phyloP scores from a whole-genome alignment of 306 rosid genomes.

The Dicorynia guianensis region DNA sequence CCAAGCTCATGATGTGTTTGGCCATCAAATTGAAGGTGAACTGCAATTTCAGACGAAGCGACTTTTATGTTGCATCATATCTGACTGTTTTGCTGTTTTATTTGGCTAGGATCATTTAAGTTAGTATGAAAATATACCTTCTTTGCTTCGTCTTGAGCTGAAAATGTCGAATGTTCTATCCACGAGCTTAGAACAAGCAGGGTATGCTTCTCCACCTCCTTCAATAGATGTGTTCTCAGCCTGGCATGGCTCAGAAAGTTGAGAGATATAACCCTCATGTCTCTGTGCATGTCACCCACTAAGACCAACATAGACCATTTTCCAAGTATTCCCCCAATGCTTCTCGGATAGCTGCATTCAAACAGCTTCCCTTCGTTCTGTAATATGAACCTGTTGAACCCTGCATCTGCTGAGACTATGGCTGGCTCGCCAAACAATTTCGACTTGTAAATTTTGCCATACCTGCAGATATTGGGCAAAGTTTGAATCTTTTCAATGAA shows the following conservation, averaged over 20 bases:
- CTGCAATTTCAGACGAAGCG: conserved; percentile 49
- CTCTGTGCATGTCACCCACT: conserved; percentile 82
- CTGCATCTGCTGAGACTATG: conserved; percentile 77
- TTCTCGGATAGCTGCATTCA: conserved; percentile 83
- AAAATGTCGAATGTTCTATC: conserved; percentile 63
- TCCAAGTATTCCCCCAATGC: conserved; percentile 89
- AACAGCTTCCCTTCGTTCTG: conserved; percentile 90
- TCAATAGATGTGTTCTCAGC: conserved; percentile 58
- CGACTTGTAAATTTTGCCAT: conserved; percentile 74
- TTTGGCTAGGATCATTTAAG: background rate
- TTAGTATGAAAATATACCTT: conserved; percentile 52
- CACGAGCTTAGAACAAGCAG: conserved; percentile 69
- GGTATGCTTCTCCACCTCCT: conserved; percentile 70
- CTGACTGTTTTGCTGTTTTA: background rate
- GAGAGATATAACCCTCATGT: conserved; percentile 72
- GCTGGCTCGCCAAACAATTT: conserved; percentile 73
- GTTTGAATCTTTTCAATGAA: background rate
- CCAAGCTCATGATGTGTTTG: conserved; percentile 86
- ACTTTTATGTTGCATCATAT: background rate
- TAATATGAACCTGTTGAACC: conserved; percentile 73
- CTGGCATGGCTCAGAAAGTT: conserved; percentile 72
- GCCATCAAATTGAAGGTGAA: conserved; percentile 95
- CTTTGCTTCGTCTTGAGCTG: conserved; percentile 88
- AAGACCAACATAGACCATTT: conserved; percentile 97
- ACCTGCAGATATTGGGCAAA: conserved; percentile 45